These are phyloP conservation scores for Ogataea sp. DNA, from an alignment of 805 yeast species.

Conservation along the genomic window DNA sequence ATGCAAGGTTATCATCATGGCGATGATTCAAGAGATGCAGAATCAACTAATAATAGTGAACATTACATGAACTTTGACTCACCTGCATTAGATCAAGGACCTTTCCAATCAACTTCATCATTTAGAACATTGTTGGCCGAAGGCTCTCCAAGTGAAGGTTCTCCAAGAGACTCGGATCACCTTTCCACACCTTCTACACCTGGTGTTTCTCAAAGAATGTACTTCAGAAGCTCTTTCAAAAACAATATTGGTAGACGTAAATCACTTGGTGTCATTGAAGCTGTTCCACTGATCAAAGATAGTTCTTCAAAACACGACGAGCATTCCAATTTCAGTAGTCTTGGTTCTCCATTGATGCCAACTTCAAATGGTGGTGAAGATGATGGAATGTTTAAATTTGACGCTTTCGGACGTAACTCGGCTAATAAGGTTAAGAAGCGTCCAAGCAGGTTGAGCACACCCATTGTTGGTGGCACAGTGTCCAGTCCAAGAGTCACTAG, in stretches of 20 bases:
- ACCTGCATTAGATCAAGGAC: conserved; percentile 17
- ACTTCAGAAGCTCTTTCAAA: conserved; percentile 10
- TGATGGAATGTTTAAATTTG: conserved; percentile 39
- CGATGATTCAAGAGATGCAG: conserved; percentile 56
- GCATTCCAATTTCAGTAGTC: conserved; percentile 5
- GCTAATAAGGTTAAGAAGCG: conserved; percentile 28
- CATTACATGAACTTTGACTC: conserved; percentile 20
- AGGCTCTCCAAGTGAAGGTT: conserved; percentile 6
- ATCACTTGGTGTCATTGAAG: conserved; percentile 2
- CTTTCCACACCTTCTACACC: conserved; percentile 2
- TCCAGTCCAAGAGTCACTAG: conserved; percentile 13
- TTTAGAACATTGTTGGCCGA: conserved; percentile 73
- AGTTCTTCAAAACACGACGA: not conserved
- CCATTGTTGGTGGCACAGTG: conserved; percentile 10
- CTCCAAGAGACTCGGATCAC: conserved; percentile 9
- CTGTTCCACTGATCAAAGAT: not conserved
- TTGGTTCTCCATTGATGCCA: conserved; percentile 12
- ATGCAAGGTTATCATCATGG: conserved; percentile 30
- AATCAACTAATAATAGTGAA: conserved; percentile 29
- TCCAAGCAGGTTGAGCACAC: conserved; percentile 17
- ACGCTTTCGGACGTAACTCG: conserved; percentile 27
- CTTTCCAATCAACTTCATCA: conserved; percentile 52
- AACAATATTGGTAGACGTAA: conserved; percentile 1
- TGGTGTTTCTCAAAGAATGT: conserved; percentile 3
- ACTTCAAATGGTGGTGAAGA: conserved; percentile 14